Conservation (phyloP, 768 basidiomycete species). For the Agrocybe praecox region DNA sequence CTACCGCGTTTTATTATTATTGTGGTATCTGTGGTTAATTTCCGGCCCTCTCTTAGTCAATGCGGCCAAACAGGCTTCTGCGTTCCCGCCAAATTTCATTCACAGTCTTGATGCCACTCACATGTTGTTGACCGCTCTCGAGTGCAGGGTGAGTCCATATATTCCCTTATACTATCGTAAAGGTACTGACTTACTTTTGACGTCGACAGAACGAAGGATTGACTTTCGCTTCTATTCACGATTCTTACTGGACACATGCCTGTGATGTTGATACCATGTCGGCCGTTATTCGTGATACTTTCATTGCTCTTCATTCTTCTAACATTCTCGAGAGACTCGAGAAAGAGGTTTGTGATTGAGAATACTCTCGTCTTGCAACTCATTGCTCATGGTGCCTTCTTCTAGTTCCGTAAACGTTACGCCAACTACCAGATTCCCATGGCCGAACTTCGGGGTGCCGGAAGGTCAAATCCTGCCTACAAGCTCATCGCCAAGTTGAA, state of each 20-base stretch:
- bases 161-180: neutral
- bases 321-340: conserved; percentile 77
- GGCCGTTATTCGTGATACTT: conserved; percentile 86
- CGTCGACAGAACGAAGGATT: conserved; percentile 61
- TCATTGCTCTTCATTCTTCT: conserved; percentile 89
- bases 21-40: neutral
- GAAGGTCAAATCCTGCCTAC: neutral
- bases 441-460: conserved; percentile 36
- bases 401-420: conserved; percentile 78
- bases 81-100: conserved; percentile 99
- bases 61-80: conserved; percentile 85
- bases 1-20: neutral
- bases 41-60: conserved; percentile 52
- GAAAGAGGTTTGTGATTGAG: conserved; percentile 60
- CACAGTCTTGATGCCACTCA: conserved; percentile 98
- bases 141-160: conserved; percentile 66
- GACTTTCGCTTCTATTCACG: conserved; percentile 95
- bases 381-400: neutral
- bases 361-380: neutral
- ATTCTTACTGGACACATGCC: conserved; percentile 99
- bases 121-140: conserved; percentile 95
- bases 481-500: conserved; percentile 41
- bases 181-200: neutral
- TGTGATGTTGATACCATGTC: conserved; percentile 88
- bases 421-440: conserved; percentile 70